These are phyloP conservation scores for Colletotrichum sp. DNA, from an alignment of 2,329 filamentous ascomycete genomes.

Conservation along the genomic window DNA sequence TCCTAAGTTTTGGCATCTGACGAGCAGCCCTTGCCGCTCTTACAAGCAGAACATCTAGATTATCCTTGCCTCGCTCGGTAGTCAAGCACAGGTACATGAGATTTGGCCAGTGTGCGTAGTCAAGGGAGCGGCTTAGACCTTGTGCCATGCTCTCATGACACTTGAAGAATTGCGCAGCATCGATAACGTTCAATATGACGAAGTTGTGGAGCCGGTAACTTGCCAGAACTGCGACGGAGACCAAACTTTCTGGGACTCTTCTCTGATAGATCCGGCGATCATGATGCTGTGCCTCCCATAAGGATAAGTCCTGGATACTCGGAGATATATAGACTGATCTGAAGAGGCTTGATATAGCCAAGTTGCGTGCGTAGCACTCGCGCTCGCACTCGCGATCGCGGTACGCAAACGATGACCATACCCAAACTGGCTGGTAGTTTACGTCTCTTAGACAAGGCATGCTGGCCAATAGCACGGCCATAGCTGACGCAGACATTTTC, in stretches of 20 bases:
- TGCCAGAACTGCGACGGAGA: background rate
- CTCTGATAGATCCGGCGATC: background rate
- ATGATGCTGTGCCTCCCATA: background rate
- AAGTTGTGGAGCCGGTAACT: background rate
- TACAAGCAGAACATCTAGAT: background rate
- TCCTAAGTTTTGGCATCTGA: background rate
- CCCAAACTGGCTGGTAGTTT: background rate
- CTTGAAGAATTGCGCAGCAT: background rate
- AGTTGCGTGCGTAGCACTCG: background rate
- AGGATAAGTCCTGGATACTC: background rate
- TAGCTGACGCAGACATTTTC: background rate
- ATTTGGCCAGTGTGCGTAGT: background rate
- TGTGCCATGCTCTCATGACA: background rate
- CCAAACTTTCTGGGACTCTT: background rate
- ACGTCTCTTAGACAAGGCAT: background rate
- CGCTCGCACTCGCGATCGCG: background rate
- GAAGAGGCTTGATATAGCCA: background rate
- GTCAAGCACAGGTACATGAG: background rate
- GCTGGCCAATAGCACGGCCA: background rate
- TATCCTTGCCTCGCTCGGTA: background rate
- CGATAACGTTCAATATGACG: fast-evolving
- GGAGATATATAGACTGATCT: background rate
- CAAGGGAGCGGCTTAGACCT: background rate
- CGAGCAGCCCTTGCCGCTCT: background rate
- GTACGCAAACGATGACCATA: too few relatives aligned